phyloP scores from a whole-genome alignment of 148 eudicot species.

The Fagopyrum homotropicum region DNA sequence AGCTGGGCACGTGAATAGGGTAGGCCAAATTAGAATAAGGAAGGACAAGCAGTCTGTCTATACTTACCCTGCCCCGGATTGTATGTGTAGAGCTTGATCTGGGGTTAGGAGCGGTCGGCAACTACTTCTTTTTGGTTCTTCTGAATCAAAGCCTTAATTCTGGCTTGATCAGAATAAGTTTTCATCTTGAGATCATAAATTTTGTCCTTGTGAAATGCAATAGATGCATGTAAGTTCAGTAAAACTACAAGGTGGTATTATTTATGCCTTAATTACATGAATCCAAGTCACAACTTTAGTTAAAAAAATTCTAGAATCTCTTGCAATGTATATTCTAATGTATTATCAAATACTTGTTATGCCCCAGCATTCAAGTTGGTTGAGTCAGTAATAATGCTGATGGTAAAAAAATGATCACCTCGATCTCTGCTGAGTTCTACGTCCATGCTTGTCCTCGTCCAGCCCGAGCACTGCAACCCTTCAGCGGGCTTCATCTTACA shows the following conservation, averaged over 20 bases:
- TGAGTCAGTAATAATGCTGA: too few species aligned
- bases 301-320: neutral
- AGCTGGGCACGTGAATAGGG: constrained; percentile 76
- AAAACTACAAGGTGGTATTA: neutral
- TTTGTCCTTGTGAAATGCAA: neutral
- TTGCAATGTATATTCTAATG: neutral
- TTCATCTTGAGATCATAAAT: neutral
- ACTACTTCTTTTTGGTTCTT: neutral
- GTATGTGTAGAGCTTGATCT: constrained; percentile 68
- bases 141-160: neutral
- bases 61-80: constrained; percentile 88
- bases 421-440: too few species aligned
- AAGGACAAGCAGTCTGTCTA: constrained; percentile 68
- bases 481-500: neutral
- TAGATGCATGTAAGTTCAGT: neutral
- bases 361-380: too few species aligned
- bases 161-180: constrained; percentile 4
- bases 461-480: neutral
- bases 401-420: too few species aligned
- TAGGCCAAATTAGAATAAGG: constrained; percentile 45
- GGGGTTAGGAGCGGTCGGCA: neutral
- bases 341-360: neutral
- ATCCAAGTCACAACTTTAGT: neutral
- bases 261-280: neutral
- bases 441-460: too few species aligned